phyloP scores from a whole-genome alignment of 441 rosid species.

The Mallotus japonicus region DNA sequence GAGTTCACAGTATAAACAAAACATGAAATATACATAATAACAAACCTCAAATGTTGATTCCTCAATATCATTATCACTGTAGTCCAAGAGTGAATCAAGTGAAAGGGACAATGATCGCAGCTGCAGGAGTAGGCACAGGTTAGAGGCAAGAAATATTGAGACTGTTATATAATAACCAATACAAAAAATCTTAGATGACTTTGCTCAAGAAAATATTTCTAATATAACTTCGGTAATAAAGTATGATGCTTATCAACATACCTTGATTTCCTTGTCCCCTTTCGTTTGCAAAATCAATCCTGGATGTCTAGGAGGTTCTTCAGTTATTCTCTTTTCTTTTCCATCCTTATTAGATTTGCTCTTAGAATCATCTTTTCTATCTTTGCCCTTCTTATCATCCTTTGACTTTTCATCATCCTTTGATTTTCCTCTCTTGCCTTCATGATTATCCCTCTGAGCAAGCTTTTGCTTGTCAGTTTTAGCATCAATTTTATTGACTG shows the following conservation, averaged over 20 bases:
- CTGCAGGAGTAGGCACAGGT: conserved; percentile 30
- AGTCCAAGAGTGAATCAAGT: conserved; percentile 89
- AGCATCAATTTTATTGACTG: conserved; percentile 28
- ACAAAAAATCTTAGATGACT: conserved; percentile 1
- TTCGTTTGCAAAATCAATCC: conserved; percentile 75
- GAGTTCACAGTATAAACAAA: background rate
- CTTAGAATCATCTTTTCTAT: conserved; percentile 45
- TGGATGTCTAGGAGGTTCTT: conserved; percentile 80
- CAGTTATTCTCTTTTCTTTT: conserved; percentile 70
- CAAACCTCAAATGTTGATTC: conserved; percentile 91
- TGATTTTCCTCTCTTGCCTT: conserved; percentile 41
- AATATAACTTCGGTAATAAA: conserved; percentile 1
- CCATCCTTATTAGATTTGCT: conserved; percentile 47
- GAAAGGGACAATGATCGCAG: conserved; percentile 78
- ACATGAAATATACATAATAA: conserved; percentile 12
- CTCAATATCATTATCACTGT: conserved; percentile 81
- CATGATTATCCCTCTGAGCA: conserved; percentile 36
- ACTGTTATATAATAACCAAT: background rate
- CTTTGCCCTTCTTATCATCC: conserved; percentile 53
- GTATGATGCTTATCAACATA: conserved; percentile 32
- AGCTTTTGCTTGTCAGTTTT: conserved; percentile 42
- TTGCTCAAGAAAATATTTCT: conserved; percentile 1
- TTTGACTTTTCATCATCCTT: conserved; percentile 42
- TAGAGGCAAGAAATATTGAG: background rate
- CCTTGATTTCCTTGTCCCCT: conserved; percentile 65